Conservation (phyloP, 2,329 filamentous ascomycete genomes). For the Ambrosiella xylebori region DNA sequence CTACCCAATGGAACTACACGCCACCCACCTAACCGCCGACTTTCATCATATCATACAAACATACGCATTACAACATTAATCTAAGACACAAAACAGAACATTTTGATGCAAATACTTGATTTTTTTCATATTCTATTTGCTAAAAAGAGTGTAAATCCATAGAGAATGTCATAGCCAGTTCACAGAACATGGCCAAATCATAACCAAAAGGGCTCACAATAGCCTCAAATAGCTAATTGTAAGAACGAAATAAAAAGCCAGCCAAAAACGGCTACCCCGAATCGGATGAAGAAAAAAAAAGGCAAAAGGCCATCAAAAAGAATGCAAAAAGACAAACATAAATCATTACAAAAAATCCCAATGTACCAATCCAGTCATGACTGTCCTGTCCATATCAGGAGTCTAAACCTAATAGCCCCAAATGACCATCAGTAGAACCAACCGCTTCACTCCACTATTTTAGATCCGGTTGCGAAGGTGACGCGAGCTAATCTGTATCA, state of each 20-base stretch:
- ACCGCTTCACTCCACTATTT: background rate
- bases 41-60: too few species aligned
- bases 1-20: too few species aligned
- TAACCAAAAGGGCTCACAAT: background rate
- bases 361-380: conserved; percentile 4
- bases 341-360: conserved; percentile 1
- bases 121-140: background rate
- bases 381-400: background rate
- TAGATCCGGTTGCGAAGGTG: background rate
- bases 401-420: background rate
- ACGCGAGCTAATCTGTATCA: background rate
- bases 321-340: background rate
- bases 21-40: too few species aligned
- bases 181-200: conserved; percentile 7
- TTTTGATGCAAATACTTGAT: background rate
- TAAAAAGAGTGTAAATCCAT: background rate
- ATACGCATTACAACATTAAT: too few species aligned
- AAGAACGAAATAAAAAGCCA: background rate
- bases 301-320: conserved; percentile 1
- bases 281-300: conserved; percentile 1
- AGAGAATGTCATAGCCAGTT: background rate
- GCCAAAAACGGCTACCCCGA: background rate
- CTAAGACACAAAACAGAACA: background rate
- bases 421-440: background rate
- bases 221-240: background rate